Base-by-base conservation (phyloP, 371 early-diverging fungal species). In the Capillidium rhysosporum region DNA sequence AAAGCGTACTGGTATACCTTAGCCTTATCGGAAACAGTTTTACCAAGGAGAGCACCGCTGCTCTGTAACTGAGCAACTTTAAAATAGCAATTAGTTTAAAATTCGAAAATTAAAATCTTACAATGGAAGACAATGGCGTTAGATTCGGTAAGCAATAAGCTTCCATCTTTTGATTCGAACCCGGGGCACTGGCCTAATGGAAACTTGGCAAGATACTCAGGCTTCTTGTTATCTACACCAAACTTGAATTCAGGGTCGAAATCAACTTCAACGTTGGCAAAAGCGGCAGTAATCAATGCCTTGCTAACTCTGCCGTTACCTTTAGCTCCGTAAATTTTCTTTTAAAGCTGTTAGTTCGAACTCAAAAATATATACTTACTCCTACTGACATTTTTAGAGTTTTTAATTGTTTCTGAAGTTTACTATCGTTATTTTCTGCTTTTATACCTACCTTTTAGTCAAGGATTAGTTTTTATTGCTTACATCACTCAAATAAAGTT, bases 101-200 rank as follows among this genome's bases (percentile, higher is more conserved):
- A 12, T 12, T 34, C 4, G 4, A 34, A 34, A 34, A 34, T 40
- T 54, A 71, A 61, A 63, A 7, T 7, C 34, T 48, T 71, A 77
- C 84, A 71, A 67, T 90, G 88, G 81, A 79, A 77, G 44, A 86
- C 86, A 54, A 92, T 92, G 60, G 92, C 92, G 61, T 69, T 75
- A 59, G 80, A 78, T 72, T 93, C 91, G 21, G 54, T 56, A 57
- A 67, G 64, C 68, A 74, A 73, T 46, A 78, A 81, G 38, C 12
- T 34, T 12, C 84, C 81, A 56, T 76, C 65, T 54, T 74, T 70
- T 65, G 48, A 29, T 47, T 83, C 87, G 60, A 86, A 84, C 45
- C 70, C 79, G 38, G 93, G 93, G 57, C 85, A 41, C 47, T 59
- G 52, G 29, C 49, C 57, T 21, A 56, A 31, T 24, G 69, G 68